Evolutionary conservation across 352 stramenopile genomes (phyloP).

Genomic region (Globisporangium recalcitrans): DNA sequence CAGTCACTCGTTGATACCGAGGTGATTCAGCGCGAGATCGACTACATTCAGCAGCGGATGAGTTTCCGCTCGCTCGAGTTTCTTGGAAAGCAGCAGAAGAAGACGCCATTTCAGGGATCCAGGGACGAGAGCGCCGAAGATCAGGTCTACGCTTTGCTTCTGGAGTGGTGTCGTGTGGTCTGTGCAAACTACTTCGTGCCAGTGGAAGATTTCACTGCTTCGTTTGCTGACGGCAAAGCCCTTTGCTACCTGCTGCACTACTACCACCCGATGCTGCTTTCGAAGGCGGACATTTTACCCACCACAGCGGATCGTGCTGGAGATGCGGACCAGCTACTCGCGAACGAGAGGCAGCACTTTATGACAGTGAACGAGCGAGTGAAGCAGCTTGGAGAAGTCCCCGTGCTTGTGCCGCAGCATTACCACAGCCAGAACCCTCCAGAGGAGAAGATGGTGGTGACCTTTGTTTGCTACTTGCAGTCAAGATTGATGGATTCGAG

Average conservation of each 20-base stretch:
- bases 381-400: slow-evolving; percentile 90
- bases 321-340: slow-evolving; percentile 31
- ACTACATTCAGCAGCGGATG: slow-evolving; percentile 59
- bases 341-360: slow-evolving; percentile 85
- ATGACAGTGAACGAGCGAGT: slow-evolving; percentile 84
- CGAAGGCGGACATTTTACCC: slow-evolving; percentile 49
- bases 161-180: slow-evolving; percentile 91
- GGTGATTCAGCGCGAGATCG: slow-evolving; percentile 76
- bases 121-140: slow-evolving; percentile 26
- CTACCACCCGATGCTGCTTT: slow-evolving; percentile 91
- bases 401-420: slow-evolving; percentile 80
- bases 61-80: slow-evolving; percentile 63
- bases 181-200: slow-evolving; percentile 87
- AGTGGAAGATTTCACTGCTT: slow-evolving; percentile 88
- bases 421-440: slow-evolving; percentile 88
- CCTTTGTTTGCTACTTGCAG: slow-evolving; percentile 92
- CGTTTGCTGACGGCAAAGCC: slow-evolving; percentile 91
- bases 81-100: slow-evolving; percentile 39
- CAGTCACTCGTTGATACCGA: slow-evolving; percentile 76
- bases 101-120: slow-evolving; percentile 25
- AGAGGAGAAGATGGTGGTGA: slow-evolving; percentile 93
- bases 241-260: slow-evolving; percentile 94
- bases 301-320: slow-evolving; percentile 35
- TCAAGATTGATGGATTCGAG: slow-evolving; percentile 92
- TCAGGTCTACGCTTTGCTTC: slow-evolving; percentile 65